Evolutionary conservation across 805 yeast species (phyloP).

Genomic region (Candida insectorum): DNA sequence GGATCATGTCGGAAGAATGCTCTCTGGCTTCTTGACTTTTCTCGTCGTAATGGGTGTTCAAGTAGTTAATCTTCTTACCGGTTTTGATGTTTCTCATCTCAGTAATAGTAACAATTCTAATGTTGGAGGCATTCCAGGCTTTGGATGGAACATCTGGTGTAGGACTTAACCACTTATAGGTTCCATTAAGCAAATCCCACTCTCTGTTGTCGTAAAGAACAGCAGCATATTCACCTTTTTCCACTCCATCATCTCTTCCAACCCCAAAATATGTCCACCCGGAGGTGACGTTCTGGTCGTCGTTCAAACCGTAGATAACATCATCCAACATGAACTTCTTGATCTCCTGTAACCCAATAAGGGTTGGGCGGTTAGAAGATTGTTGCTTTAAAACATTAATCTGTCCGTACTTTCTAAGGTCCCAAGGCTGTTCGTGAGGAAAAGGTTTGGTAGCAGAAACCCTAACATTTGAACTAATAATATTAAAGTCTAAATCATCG

Average conservation of each 20-base stretch:
- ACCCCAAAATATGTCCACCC: constrained; percentile 43
- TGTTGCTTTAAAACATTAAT: constrained; percentile 16
- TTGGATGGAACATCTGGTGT: constrained; percentile 53
- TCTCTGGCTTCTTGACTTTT: constrained; percentile 42
- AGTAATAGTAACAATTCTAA: constrained; percentile 38
- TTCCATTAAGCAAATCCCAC: constrained; percentile 37
- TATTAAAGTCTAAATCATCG: constrained; percentile 9
- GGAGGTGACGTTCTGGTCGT: constrained; percentile 18
- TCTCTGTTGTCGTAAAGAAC: constrained; percentile 36
- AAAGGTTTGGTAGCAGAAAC: constrained; percentile 22
- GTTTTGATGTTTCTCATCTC: constrained; percentile 36
- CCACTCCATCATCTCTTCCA: constrained; percentile 52
- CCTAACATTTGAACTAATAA: constrained; percentile 31
- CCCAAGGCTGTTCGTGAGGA: constrained; percentile 45
- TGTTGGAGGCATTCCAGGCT: constrained; percentile 38
- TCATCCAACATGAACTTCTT: constrained; percentile 39
- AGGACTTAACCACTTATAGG: constrained; percentile 51
- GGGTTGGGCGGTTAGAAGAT: constrained; percentile 17
- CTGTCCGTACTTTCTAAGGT: constrained; percentile 34
- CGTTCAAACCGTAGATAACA: constrained; percentile 33
- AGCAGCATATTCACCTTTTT: constrained; percentile 51
- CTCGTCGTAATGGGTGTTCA: constrained; percentile 54
- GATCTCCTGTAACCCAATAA: constrained; percentile 40
- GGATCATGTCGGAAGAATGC: constrained; percentile 44
- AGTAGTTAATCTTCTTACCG: constrained; percentile 42